Percentiles rank a stretch among this genome's conserved stretches.
phyloP scores from a whole-genome alignment of 2,329 filamentous ascomycete species.

The Cladosporium sphaerospermum region DNA sequence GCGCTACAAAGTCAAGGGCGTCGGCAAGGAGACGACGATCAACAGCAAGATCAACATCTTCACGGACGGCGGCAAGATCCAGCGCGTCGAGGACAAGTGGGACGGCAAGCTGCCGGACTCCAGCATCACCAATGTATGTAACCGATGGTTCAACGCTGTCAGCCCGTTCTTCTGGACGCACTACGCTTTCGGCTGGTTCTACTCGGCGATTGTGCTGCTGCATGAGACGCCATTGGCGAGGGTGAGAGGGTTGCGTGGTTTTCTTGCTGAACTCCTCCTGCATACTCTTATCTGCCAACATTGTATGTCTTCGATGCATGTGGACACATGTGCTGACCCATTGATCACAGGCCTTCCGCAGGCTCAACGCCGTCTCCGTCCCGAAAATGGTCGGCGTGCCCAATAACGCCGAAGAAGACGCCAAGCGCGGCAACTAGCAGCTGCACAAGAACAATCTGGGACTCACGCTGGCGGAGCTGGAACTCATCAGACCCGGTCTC shows the following conservation, averaged over 20 bases:
- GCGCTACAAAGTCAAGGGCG: slow-evolving; percentile 48
- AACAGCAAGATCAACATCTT: slow-evolving; percentile 45
- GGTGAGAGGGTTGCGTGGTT: slow-evolving; percentile 27
- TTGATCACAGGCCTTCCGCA: slow-evolving; percentile 42
- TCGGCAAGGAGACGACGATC: slow-evolving; percentile 47
- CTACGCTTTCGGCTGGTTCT: slow-evolving; percentile 33
- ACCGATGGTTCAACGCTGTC: slow-evolving; percentile 22
- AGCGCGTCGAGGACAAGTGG: slow-evolving; percentile 51
- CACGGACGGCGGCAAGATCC: slow-evolving; percentile 41
- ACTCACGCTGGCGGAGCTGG: not conserved
- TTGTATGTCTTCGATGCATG: not conserved
- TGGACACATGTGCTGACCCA: slow-evolving; percentile 24
- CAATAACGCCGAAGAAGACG: slow-evolving; percentile 48
- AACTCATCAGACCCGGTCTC: no score
- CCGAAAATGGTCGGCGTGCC: slow-evolving; percentile 48
- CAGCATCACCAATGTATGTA: slow-evolving; percentile 46
- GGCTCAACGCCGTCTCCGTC: slow-evolving; percentile 47
- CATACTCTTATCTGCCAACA: slow-evolving; percentile 5
- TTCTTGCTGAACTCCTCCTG: not conserved
- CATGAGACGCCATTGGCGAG: slow-evolving; percentile 37
- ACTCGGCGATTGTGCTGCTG: slow-evolving; percentile 34
- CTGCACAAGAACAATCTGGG: not conserved
- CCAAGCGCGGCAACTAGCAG: slow-evolving; percentile 40
- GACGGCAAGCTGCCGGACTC: slow-evolving; percentile 48
- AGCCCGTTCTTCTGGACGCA: slow-evolving; percentile 35